A percentile compares a stretch with the other conserved stretches of the same genome.
These are phyloP conservation scores for Thalassiosira allenii DNA, from an alignment of 352 stramenopile species.

Conservation along the genomic window DNA sequence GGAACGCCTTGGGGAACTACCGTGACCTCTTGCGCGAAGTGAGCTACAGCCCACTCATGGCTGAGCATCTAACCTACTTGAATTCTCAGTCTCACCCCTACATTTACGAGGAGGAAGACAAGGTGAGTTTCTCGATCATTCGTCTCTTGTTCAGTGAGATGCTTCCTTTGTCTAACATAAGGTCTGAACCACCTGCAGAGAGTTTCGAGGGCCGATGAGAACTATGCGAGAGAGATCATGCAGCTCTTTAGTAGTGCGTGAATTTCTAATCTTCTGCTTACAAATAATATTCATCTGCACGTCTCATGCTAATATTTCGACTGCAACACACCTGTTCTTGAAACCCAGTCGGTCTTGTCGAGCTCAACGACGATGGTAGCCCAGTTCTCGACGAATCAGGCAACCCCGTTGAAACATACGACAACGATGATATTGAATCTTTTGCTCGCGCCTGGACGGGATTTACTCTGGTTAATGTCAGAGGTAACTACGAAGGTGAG, in stretches of 20 bases:
- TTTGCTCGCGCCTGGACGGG: slow-evolving; percentile 74
- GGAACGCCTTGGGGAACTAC: slow-evolving; percentile 82
- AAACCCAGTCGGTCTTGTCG: slow-evolving; percentile 61
- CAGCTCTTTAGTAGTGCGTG: slow-evolving; percentile 57
- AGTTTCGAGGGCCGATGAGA: slow-evolving; percentile 49
- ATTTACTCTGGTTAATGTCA: slow-evolving; percentile 39
- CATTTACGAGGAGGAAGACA: slow-evolving; percentile 53
- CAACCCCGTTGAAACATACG: slow-evolving; percentile 61
- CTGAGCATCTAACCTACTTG: slow-evolving; percentile 69
- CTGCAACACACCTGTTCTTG: neutral
- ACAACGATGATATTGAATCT: slow-evolving; percentile 72
- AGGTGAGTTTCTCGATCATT: slow-evolving; percentile 30
- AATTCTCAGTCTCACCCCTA: slow-evolving; percentile 67
- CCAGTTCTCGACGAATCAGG: slow-evolving; percentile 48
- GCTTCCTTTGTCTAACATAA: too few relatives aligned
- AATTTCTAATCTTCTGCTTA: neutral
- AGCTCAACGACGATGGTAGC: slow-evolving; percentile 81
- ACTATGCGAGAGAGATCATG: slow-evolving; percentile 74
- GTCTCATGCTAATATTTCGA: neutral
- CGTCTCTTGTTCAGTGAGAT: too few relatives aligned
- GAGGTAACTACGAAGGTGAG: slow-evolving; percentile 46
- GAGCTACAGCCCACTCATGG: slow-evolving; percentile 68
- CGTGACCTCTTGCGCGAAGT: slow-evolving; percentile 70
- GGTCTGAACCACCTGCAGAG: too few relatives aligned
- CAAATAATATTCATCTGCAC: neutral